Conservation (phyloP, 495 filamentous ascomycete genomes). For the Daldinia childiae region DNA sequence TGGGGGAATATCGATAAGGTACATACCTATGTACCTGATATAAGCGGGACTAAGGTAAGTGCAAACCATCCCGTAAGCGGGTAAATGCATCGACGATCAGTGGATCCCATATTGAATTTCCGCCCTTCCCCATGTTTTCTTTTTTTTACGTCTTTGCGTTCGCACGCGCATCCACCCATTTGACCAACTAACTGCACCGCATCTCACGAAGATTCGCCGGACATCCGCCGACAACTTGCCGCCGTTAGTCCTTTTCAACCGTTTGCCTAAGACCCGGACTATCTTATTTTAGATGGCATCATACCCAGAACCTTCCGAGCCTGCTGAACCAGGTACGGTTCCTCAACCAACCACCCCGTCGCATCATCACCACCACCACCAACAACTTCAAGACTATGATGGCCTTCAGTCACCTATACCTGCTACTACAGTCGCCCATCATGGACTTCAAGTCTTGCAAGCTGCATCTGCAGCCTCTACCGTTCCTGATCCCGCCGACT, state of each 20-base stretch:
- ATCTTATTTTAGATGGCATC: conserved; percentile 38
- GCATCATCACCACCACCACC: conserved; percentile 24
- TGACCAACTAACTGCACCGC: conserved; percentile 23
- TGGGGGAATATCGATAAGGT: too few relatives aligned
- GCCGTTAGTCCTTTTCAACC: conserved; percentile 29
- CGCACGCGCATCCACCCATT: conserved; percentile 14
- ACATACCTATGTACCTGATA: too few relatives aligned
- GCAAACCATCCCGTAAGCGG: conserved; percentile 1
- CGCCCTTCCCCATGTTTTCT: conserved; percentile 10
- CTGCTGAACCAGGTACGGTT: conserved; percentile 5
- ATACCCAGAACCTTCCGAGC: conserved; percentile 37
- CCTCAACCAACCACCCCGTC: conserved; percentile 9
- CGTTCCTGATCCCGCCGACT: conserved; percentile 31
- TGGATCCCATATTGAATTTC: conserved; percentile 10
- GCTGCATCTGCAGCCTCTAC: conserved; percentile 50
- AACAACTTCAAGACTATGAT: conserved; percentile 27
- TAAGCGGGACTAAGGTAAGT: not conserved
- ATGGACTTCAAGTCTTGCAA: conserved; percentile 57
- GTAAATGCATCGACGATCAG: conserved; percentile 12
- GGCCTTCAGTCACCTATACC: conserved; percentile 34
- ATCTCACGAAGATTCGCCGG: conserved; percentile 50
- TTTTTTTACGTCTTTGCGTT: conserved; percentile 13
- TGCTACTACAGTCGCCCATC: conserved; percentile 50
- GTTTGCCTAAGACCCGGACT: conserved; percentile 15
- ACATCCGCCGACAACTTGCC: conserved; percentile 50